Base-by-base conservation (phyloP, 1,284 basidiomycete genomes). In the Salmacisia buchloeana region DNA sequence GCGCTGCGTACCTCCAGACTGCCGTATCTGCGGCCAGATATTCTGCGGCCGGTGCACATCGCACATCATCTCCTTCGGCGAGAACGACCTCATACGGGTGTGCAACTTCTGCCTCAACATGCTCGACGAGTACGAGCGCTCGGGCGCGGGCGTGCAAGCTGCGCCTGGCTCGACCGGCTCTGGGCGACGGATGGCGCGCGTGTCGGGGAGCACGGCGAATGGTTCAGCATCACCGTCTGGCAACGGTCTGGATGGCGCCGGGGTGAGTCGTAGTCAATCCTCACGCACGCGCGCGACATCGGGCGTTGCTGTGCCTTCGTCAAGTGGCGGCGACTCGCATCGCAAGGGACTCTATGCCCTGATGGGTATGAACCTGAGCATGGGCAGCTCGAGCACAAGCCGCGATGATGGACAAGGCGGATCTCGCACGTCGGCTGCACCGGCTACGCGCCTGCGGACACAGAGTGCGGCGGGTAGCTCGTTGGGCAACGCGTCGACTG, bases 1-100 rank as follows among this genome's bases (percentile, higher is more conserved):
- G 5, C 31, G 7, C 35, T 12, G 29, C 4, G 34, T 35, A 18
- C 21, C 12, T 33, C 12, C 57, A 58, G 62, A 79, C 60, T 79
- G 78, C 63, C 75, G 78, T 31, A 73, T 77, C 60, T 79, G 78
- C 56, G 76, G 75, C 15, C 76, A 77, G 62, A 79, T 80, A 56
- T 80, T 79, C 45, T 80, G 79, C 66, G 66, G 69, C 41, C 62
- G 71, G 92, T 76, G 94, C 79, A 94, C 94, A 2, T 93, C 92
- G n/a, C 94, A 97, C 75, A 90, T 97, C 73, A 92, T 98, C 80
- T 92, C 93, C 67, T 97, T 96, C 76, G 92, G 92, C 5, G 89
- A 92, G 66, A 88, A 94, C 62, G 92, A 92, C 33, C 90, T 90
- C 85, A 85, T 97, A 62, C 86, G 94, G 63, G 89, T 94, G 12